Percentiles rank a stretch among this genome's conserved stretches.
These are phyloP conservation scores for Colletotrichum eleusines DNA, from an alignment of 2,329 filamentous ascomycete species.

Conservation along the genomic window DNA sequence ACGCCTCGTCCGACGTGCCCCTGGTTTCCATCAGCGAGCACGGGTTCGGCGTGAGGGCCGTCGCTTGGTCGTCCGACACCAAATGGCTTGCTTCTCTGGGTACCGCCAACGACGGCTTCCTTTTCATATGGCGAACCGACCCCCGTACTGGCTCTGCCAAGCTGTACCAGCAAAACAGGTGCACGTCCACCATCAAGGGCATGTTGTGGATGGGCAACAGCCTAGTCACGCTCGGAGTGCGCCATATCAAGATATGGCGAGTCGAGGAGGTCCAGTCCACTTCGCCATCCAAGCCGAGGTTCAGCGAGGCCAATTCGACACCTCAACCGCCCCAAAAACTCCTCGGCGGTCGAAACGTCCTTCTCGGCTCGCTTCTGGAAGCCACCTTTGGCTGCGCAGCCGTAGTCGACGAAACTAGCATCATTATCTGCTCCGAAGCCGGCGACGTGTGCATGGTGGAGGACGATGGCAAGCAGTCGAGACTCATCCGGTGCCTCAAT, in stretches of 20 bases:
- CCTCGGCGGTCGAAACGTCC: constrained; percentile 85
- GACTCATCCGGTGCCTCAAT: constrained; percentile 74
- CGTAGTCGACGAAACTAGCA: constrained; percentile 77
- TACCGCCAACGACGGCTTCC: constrained; percentile 89
- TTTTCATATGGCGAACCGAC: constrained; percentile 92
- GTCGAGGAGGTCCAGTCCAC: constrained; percentile 74
- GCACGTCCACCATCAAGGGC: constrained; percentile 85
- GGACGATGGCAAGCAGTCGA: constrained; percentile 78
- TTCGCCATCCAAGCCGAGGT: constrained; percentile 74
- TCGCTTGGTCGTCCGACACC: constrained; percentile 91
- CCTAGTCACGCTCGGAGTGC: constrained; percentile 87
- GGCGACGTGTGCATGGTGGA: constrained; percentile 93
- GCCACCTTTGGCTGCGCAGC: constrained; percentile 85
- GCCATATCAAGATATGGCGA: constrained; percentile 95
- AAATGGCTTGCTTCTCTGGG: constrained; percentile 90
- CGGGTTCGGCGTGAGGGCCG: constrained; percentile 86
- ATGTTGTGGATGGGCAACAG: constrained; percentile 92
- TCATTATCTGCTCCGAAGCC: constrained; percentile 86
- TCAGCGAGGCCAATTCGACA: constrained; percentile 48
- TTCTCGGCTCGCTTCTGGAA: constrained; percentile 85
- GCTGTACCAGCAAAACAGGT: constrained; percentile 88
- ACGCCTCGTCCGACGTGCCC: constrained; percentile 83
- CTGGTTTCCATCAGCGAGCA: constrained; percentile 91
- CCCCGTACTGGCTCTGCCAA: constrained; percentile 83
- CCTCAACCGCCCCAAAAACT: constrained; percentile 69